Evolutionary conservation across 2,329 filamentous ascomycete species (phyloP), one percentile per base, ranked within the genome.

Genomic region (Diaporthe australafricana): DNA sequence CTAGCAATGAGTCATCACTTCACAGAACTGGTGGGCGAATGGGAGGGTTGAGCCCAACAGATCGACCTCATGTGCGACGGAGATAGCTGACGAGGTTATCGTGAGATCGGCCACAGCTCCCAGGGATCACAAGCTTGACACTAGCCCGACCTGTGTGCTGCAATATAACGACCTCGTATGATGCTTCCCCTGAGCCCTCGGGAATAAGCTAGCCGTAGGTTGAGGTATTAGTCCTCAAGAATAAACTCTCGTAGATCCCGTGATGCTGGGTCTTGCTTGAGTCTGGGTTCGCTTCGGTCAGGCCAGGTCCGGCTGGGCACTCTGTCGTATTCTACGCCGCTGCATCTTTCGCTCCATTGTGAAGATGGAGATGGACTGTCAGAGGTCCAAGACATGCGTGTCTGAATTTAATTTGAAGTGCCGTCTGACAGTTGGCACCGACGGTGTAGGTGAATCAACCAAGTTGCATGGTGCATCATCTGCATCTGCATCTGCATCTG

Each of bases 131-230:
- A 12, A 25, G 17, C 45, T 35, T 40, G 38, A 40, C n/a, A n/a
- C 30, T 38, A 65, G 60, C 3, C n/a, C 45, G n/a, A 25, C 32
- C 60, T 45, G 60, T 45, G 60, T 50, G n/a, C 60, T 35, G 60
- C 60, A 65, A 65, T 65, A 65, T 50, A 65, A 38, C 7, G 50
- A 50, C 7, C 60, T 50, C 60, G 45, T 65, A 48, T 65, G 30
- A 8, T 17, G 17, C 8, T 32, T 47, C 27, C 42, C 27, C 60
- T 48, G 42, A 35, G 30, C 16, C 25, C 60, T 14, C 20, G 11
- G 60, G 45, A 50, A 27, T n/a, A 25, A 9, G 17, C 7, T 22
- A 63, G 30, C 45, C 30, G 30, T n/a, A 65, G 60, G 40, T 50
- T 50, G 42, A 35, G 20, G 22, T 65, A 50, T 50, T 50, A 38